Conservation (phyloP, 768 basidiomycete genomes). For the Termitomyces sp. region DNA sequence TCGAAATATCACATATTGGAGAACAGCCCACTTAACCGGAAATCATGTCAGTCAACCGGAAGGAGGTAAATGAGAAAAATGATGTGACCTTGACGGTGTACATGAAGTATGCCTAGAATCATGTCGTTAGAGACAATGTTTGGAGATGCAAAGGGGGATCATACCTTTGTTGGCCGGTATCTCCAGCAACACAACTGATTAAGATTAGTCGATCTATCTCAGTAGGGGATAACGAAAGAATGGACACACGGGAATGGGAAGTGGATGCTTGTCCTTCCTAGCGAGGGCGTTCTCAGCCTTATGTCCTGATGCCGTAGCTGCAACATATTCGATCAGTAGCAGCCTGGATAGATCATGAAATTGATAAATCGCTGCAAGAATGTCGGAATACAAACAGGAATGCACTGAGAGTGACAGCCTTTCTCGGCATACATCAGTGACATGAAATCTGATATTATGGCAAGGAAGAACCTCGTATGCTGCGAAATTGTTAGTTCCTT, state of each 20-base stretch:
- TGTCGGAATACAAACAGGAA: conserved; percentile 56
- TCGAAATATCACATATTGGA: conserved; percentile 83
- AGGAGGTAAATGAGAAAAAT: background rate
- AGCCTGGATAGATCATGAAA: conserved; percentile 35
- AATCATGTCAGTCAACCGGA: conserved; percentile 5
- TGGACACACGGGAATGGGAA: conserved; percentile 56
- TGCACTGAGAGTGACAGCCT: conserved; percentile 81
- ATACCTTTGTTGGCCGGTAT: conserved; percentile 75
- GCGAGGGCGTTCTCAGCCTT: conserved; percentile 62
- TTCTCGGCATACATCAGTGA: background rate
- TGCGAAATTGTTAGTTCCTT: conserved; percentile 18
- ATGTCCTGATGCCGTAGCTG: conserved; percentile 57
- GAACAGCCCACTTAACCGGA: conserved; percentile 63
- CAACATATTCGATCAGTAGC: conserved; percentile 82
- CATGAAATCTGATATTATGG: background rate
- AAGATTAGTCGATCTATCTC: background rate
- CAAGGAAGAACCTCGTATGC: conserved; percentile 55
- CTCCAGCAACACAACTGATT: conserved; percentile 74
- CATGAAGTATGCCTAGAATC: conserved; percentile 75
- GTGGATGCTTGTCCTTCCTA: conserved; percentile 69
- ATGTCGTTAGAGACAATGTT: background rate
- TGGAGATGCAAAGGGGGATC: background rate
- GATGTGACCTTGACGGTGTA: conserved; percentile 67
- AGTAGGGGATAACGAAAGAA: background rate
- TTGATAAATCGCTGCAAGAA: background rate